A percentile compares a stretch with the other conserved stretches of the same genome.
phyloP scores from a whole-genome alignment of 2,329 filamentous ascomycete genomes.

The Xylariaceae sp. region DNA sequence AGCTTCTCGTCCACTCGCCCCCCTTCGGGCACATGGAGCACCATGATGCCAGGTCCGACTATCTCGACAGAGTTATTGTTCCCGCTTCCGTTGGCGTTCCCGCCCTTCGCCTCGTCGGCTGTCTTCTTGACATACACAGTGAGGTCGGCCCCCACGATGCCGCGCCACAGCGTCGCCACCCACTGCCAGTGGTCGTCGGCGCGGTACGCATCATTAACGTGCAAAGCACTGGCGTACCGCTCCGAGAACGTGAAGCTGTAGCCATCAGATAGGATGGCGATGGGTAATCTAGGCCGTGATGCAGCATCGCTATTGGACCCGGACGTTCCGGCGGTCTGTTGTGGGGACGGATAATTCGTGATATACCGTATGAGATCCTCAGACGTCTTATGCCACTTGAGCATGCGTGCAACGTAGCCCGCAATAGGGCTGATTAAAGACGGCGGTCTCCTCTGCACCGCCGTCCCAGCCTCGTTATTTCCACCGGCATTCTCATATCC shows the following conservation, averaged over 20 bases:
- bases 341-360: constrained; percentile 30
- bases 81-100: neutral
- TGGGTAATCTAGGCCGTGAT: constrained; percentile 46
- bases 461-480: neutral
- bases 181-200: constrained; percentile 95
- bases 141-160: constrained; percentile 75
- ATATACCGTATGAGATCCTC: constrained; percentile 60
- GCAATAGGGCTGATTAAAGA: constrained; percentile 42
- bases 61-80: constrained; percentile 49
- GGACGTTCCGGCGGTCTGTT: neutral
- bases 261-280: constrained; percentile 70
- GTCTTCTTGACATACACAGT: constrained; percentile 60
- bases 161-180: constrained; percentile 92
- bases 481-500: neutral
- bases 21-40: constrained; percentile 44
- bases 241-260: constrained; percentile 80
- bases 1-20: constrained; percentile 60
- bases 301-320: constrained; percentile 2
- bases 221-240: constrained; percentile 66
- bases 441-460: constrained; percentile 8
- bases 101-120: constrained; percentile 16
- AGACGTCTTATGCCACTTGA: constrained; percentile 71
- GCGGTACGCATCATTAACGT: constrained; percentile 72
- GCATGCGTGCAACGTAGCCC: constrained; percentile 64
- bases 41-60: constrained; percentile 49